Evolutionary conservation across 306 rosid genomes (phyloP).

Genomic region (Prunus kanzakura): DNA sequence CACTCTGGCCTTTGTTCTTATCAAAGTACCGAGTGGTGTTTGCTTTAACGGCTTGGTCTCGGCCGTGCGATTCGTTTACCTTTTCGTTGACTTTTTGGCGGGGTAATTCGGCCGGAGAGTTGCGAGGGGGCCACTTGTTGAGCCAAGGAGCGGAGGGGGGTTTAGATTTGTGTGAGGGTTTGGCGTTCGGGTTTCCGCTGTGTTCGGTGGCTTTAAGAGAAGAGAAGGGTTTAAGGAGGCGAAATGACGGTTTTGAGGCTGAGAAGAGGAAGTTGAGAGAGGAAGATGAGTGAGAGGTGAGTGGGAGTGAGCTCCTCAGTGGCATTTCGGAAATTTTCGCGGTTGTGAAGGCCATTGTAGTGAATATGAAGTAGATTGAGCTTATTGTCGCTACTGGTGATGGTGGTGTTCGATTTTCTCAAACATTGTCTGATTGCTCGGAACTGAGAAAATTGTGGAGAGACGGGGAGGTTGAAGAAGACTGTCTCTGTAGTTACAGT

Average conservation of each 20-base stretch:
- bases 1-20: slow-evolving; percentile 48
- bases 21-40: slow-evolving; percentile 24
- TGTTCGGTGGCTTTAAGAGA: slow-evolving; percentile 25
- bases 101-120: slow-evolving; percentile 13
- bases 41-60: slow-evolving; percentile 27
- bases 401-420: slow-evolving; percentile 1
- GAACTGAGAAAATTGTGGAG: slow-evolving; percentile 24
- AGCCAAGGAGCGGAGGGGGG: slow-evolving; percentile 60
- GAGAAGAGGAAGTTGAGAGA: slow-evolving; percentile 42
- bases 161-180: slow-evolving; percentile 36
- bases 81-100: slow-evolving; percentile 22
- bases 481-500: background rate
- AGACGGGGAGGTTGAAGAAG: background rate
- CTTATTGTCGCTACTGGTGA: background rate
- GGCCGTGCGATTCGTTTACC: slow-evolving; percentile 17
- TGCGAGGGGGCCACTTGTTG: slow-evolving; percentile 51
- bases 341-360: slow-evolving; percentile 45
- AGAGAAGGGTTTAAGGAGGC: slow-evolving; percentile 35
- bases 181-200: slow-evolving; percentile 16
- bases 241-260: slow-evolving; percentile 46
- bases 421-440: slow-evolving; percentile 19
- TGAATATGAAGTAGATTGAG: background rate
- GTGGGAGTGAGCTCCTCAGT: slow-evolving; percentile 47
- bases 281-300: slow-evolving; percentile 31
- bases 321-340: slow-evolving; percentile 52